These are phyloP conservation scores for Pistacia atlantica DNA, from an alignment of 345 rosid species.

Conservation along the genomic window DNA sequence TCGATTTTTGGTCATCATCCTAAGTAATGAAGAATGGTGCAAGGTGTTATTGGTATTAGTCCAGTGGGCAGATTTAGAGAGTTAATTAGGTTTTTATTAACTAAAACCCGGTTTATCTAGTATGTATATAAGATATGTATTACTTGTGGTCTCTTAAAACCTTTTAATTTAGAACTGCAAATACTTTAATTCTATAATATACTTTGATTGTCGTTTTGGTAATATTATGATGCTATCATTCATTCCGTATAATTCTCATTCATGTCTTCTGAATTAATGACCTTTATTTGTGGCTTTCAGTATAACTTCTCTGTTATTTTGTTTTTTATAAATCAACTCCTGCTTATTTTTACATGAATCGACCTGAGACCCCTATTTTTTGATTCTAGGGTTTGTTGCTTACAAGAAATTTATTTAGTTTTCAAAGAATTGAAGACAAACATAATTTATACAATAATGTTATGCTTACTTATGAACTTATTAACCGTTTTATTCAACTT, in stretches of 20 bases:
- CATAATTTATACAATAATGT: no score
- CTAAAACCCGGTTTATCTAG: slow-evolving; percentile 6
- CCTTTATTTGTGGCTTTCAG: not conserved
- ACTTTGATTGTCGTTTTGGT: not conserved
- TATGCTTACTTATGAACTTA: no score
- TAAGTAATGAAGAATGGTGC: not conserved
- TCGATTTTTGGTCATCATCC: not conserved
- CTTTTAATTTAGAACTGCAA: not conserved
- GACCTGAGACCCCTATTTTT: no score
- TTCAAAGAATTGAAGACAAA: not conserved
- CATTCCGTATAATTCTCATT: not conserved
- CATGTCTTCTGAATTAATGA: not conserved
- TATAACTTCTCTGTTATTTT: not conserved
- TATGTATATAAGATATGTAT: slow-evolving; percentile 20
- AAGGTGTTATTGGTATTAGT: not conserved
- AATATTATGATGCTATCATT: not conserved
- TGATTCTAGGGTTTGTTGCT: not conserved
- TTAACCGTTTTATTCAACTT: no score
- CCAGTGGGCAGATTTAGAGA: slow-evolving; percentile 4
- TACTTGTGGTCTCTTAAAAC: not conserved
- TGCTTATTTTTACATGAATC: no score
- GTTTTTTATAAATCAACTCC: no score
- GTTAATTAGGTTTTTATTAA: not conserved
- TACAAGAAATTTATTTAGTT: not conserved
- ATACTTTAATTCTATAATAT: not conserved